These are phyloP conservation scores for Neltuma alba DNA, from an alignment of 306 rosid species.

Conservation along the genomic window DNA sequence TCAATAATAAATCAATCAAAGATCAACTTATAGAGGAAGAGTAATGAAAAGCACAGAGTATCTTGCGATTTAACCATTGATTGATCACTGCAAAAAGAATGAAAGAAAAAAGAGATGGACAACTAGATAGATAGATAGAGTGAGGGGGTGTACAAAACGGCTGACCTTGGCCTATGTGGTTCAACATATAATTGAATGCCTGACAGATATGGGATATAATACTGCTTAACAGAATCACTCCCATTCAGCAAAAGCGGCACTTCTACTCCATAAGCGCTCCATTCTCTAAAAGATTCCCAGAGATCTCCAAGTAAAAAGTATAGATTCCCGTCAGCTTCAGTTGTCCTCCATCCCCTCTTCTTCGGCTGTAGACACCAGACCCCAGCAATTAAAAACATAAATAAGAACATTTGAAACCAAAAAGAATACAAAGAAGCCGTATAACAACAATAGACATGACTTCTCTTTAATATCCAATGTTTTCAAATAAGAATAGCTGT, in stretches of 20 bases:
- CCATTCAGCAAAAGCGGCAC: constrained; percentile 53
- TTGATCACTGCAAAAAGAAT: not conserved
- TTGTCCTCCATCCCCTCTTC: constrained; percentile 33
- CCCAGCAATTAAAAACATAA: constrained; percentile 32
- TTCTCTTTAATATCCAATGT: not conserved
- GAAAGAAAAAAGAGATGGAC: not conserved
- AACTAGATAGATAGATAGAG: not conserved
- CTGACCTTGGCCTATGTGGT: constrained; percentile 44
- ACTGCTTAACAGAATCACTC: constrained; percentile 42
- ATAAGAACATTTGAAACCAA: constrained; percentile 6
- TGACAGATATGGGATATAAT: constrained; percentile 59
- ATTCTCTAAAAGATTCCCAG: constrained; percentile 57
- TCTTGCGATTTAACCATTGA: not conserved
- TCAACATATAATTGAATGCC: constrained; percentile 57
- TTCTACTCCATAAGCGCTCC: constrained; percentile 65
- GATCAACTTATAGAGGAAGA: not conserved
- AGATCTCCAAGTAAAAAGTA: constrained; percentile 56
- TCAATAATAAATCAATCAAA: constrained; percentile 15
- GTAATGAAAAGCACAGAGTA: not conserved
- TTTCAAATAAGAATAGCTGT: not conserved
- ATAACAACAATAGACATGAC: not conserved
- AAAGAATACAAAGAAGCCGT: not conserved
- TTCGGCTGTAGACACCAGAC: constrained; percentile 37
- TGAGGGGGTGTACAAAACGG: not conserved
- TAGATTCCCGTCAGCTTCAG: constrained; percentile 30